Evolutionary conservation across 305 asterid species (phyloP).

Genomic region (Solanum aculeatissimum): DNA sequence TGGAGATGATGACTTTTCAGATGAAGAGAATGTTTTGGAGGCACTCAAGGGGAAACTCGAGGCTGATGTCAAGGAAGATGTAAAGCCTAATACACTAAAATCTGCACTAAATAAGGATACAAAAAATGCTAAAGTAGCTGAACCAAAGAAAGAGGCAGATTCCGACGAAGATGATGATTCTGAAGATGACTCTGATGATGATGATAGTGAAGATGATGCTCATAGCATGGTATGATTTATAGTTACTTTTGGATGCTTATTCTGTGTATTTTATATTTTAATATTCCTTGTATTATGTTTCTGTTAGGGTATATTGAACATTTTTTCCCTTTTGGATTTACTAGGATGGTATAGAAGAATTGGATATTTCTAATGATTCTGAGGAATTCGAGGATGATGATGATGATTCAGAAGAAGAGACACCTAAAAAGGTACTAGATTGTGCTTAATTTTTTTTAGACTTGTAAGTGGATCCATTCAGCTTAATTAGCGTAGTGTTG

Average conservation of each 20-base stretch:
- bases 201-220: conserved; percentile 10
- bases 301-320: neutral
- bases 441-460: neutral
- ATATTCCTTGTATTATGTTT: neutral
- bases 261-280: neutral
- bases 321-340: neutral
- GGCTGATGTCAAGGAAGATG: neutral
- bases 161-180: conserved; percentile 15
- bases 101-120: neutral
- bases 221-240: conserved; percentile 19
- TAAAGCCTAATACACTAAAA: conserved; percentile 1
- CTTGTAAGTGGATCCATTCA: neutral
- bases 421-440: neutral
- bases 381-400: conserved; percentile 28
- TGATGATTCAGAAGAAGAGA: conserved; percentile 32
- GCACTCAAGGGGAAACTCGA: conserved; percentile 1
- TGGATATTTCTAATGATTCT: conserved; percentile 18
- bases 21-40: conserved; percentile 16
- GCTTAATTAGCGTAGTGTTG: neutral
- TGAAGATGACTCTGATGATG: conserved; percentile 13
- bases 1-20: conserved; percentile 11
- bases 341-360: conserved; percentile 24
- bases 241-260: neutral
- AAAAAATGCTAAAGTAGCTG: conserved; percentile 5
- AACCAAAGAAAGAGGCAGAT: neutral